A percentile compares a stretch with the other conserved stretches of the same genome.
Conservation (phyloP, 768 basidiomycete genomes). For the Daedaleopsis sinensis region DNA sequence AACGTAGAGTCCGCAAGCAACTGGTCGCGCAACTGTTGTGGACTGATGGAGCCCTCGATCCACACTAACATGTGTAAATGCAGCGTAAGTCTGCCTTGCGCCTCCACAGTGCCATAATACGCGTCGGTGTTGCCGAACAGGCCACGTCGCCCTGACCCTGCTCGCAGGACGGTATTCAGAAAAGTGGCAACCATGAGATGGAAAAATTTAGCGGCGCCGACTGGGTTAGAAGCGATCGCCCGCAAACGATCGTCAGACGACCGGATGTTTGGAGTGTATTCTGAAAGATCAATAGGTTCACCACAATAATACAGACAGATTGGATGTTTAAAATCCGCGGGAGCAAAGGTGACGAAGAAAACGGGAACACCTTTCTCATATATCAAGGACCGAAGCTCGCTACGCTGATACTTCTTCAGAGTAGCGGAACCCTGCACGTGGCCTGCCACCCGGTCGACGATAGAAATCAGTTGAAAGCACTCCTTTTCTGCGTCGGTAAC, state of each 20-base stretch:
- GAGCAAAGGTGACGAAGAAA: constrained; percentile 2
- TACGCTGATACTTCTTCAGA: neutral
- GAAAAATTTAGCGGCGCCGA: too few species aligned
- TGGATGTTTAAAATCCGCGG: too few species aligned
- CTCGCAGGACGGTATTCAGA: too few species aligned
- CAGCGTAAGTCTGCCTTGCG: too few species aligned
- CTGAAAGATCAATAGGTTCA: neutral
- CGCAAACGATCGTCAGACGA: neutral
- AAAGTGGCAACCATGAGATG: too few species aligned
- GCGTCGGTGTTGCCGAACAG: too few species aligned
- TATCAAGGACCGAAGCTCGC: neutral
- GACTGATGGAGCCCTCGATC: constrained; percentile 19
- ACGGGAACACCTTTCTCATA: neutral
- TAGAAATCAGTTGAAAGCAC: too few species aligned
- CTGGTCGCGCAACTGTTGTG: constrained; percentile 37
- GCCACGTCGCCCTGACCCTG: too few species aligned
- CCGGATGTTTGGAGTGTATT: neutral
- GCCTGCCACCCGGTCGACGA: neutral
- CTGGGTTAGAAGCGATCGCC: too few species aligned
- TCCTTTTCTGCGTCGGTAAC: too few species aligned
- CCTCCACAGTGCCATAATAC: constrained; percentile 22
- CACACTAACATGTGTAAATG: constrained; percentile 24
- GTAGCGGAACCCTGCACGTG: neutral
- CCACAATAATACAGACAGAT: constrained; percentile 2
- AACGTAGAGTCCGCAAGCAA: constrained; percentile 15